phyloP scores from a whole-genome alignment of 345 rosid species.

The Salix exigua region DNA sequence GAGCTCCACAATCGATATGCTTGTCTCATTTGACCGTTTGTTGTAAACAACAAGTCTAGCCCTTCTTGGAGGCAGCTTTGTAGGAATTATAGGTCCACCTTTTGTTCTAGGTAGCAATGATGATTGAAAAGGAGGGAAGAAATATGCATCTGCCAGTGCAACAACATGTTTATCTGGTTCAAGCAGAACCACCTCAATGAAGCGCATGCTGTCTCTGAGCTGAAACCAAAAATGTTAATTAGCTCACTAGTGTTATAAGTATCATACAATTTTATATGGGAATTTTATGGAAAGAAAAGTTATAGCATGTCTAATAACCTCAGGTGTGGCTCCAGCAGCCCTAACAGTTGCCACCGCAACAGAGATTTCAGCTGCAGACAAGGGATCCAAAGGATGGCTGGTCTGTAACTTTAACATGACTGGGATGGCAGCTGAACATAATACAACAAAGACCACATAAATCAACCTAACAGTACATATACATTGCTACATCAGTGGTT shows the following conservation, averaged over 20 bases:
- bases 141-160: slow-evolving; percentile 88
- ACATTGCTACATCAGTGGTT: not conserved
- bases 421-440: slow-evolving; percentile 42
- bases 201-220: slow-evolving; percentile 93
- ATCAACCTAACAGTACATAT: slow-evolving; percentile 3
- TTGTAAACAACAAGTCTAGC: slow-evolving; percentile 83
- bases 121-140: slow-evolving; percentile 93
- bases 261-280: not conserved
- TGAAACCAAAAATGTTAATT: slow-evolving; percentile 27
- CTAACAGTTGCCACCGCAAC: slow-evolving; percentile 92
- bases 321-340: slow-evolving; percentile 89
- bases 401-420: slow-evolving; percentile 75
- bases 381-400: slow-evolving; percentile 82
- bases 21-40: slow-evolving; percentile 76
- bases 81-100: slow-evolving; percentile 78
- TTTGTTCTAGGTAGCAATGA: slow-evolving; percentile 77
- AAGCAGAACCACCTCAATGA: slow-evolving; percentile 73
- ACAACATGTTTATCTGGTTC: slow-evolving; percentile 83
- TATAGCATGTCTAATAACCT: slow-evolving; percentile 39
- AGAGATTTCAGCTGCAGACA: slow-evolving; percentile 80
- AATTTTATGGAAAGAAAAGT: not conserved
- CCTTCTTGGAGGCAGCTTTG: slow-evolving; percentile 81
- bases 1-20: slow-evolving; percentile 74
- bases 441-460: slow-evolving; percentile 6
- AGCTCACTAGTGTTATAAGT: slow-evolving; percentile 2